Conservation (phyloP, 176 grass and related monocot species). For the Zoysia japonica region DNA sequence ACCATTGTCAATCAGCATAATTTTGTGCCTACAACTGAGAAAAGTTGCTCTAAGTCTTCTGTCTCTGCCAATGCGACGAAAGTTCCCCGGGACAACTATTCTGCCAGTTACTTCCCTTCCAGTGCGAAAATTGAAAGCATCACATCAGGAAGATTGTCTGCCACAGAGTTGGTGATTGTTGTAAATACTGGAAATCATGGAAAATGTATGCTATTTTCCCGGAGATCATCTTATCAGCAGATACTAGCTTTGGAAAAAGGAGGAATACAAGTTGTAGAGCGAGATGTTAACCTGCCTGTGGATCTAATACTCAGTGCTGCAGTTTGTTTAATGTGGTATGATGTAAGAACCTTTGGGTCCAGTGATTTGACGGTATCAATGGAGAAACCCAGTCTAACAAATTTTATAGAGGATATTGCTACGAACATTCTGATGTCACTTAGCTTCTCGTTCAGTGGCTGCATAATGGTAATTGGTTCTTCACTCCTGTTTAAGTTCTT, state of each 20-base stretch:
- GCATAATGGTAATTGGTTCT: conserved; percentile 83
- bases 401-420: conserved; percentile 71
- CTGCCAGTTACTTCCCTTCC: conserved; percentile 37
- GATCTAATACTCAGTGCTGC: conserved; percentile 72
- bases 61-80: conserved; percentile 60
- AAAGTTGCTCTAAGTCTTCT: conserved; percentile 58
- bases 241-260: conserved; percentile 89
- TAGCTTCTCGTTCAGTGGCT: conserved; percentile 88
- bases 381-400: conserved; percentile 46
- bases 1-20: conserved; percentile 42
- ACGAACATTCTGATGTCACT: conserved; percentile 86
- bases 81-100: conserved; percentile 42
- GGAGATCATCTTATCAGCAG: conserved; percentile 84
- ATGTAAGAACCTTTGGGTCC: conserved; percentile 42
- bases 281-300: conserved; percentile 78
- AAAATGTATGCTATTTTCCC: conserved; percentile 79
- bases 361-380: conserved; percentile 37
- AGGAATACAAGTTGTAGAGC: conserved; percentile 79
- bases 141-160: conserved; percentile 31
- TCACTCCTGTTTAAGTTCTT: conserved; percentile 7
- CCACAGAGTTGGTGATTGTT: conserved; percentile 60
- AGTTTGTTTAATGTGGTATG: conserved; percentile 87
- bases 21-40: conserved; percentile 47
- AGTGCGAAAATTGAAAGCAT: conserved; percentile 42
- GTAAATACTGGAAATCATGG: conserved; percentile 79